These are phyloP conservation scores for Arthrobotrys entomopaga DNA, from an alignment of 2,329 filamentous ascomycete genomes.

Conservation along the genomic window DNA sequence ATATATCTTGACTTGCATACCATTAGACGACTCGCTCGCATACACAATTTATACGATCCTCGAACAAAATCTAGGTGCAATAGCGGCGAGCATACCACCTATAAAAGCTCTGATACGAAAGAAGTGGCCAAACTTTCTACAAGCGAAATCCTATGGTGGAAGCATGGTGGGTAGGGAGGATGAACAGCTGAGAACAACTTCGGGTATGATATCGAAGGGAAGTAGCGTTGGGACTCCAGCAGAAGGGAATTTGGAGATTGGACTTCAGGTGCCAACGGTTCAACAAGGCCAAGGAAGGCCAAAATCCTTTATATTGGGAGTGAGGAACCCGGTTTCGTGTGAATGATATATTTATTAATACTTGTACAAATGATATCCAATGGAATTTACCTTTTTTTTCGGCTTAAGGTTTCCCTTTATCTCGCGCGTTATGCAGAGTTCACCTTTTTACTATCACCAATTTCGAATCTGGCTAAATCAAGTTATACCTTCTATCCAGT, in stretches of 20 bases:
- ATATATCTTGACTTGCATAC: neutral
- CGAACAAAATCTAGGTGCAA: slow-evolving; percentile 39
- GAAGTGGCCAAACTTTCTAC: slow-evolving; percentile 32
- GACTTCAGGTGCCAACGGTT: neutral
- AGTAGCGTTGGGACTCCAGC: slow-evolving; percentile 23
- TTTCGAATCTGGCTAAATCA: too few species aligned
- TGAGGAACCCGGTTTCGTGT: too few species aligned
- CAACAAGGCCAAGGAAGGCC: too few species aligned
- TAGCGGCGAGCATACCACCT: slow-evolving; percentile 40
- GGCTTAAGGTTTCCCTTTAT: too few species aligned
- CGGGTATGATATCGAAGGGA: slow-evolving; percentile 24
- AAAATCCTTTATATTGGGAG: too few species aligned
- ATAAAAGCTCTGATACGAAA: slow-evolving; percentile 40
- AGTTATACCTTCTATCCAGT: too few species aligned
- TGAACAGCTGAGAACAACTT: slow-evolving; percentile 32
- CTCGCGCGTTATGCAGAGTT: too few species aligned
- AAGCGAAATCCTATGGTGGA: neutral
- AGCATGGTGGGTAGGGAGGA: slow-evolving; percentile 32
- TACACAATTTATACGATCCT: slow-evolving; percentile 32
- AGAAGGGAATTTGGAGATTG: slow-evolving; percentile 18
- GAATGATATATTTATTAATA: too few species aligned
- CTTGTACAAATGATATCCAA: too few species aligned
- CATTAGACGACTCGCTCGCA: slow-evolving; percentile 23
- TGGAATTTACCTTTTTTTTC: too few species aligned
- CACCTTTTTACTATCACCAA: too few species aligned